phyloP scores from a whole-genome alignment of 2,329 filamentous ascomycete genomes.

The Ceratocystis diversiconidia region DNA sequence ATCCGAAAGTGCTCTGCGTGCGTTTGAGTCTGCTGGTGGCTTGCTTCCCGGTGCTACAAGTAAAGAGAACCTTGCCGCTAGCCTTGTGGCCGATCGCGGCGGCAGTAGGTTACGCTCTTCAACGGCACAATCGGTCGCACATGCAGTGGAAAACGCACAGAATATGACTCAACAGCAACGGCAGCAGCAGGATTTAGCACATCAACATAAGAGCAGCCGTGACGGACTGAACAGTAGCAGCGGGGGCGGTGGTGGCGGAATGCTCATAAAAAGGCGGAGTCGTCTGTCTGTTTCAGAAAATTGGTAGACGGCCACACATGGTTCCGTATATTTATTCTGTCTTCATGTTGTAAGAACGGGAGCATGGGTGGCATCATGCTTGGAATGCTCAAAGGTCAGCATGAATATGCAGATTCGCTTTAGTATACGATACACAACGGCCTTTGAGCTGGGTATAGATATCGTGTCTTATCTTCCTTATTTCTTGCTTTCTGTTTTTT shows the following conservation, averaged over 20 bases:
- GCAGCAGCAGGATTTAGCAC: slow-evolving; percentile 2
- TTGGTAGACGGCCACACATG: background rate
- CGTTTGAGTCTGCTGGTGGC: slow-evolving; percentile 3
- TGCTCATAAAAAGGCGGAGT: slow-evolving; percentile 14
- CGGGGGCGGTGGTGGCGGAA: background rate
- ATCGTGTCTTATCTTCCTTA: background rate
- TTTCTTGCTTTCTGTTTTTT: slow-evolving; percentile 2
- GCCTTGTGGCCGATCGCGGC: slow-evolving; percentile 8
- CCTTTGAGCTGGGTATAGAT: background rate
- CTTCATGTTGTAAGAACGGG: background rate
- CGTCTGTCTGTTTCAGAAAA: slow-evolving; percentile 11
- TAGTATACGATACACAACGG: background rate
- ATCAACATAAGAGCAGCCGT: slow-evolving; percentile 7
- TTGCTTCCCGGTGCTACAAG: background rate
- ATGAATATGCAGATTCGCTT: background rate
- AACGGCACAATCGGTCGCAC: slow-evolving; percentile 3
- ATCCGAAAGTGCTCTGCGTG: slow-evolving; percentile 14
- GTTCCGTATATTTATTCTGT: background rate
- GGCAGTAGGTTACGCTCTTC: slow-evolving; percentile 9
- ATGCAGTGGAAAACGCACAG: background rate
- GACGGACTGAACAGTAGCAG: background rate
- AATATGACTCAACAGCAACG: background rate
- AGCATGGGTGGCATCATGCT: too few relatives aligned
- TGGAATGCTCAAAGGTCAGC: background rate
- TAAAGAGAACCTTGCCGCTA: background rate